Base-by-base conservation (phyloP, 768 basidiomycete genomes). In the Phlebiopsis flavidoalba region DNA sequence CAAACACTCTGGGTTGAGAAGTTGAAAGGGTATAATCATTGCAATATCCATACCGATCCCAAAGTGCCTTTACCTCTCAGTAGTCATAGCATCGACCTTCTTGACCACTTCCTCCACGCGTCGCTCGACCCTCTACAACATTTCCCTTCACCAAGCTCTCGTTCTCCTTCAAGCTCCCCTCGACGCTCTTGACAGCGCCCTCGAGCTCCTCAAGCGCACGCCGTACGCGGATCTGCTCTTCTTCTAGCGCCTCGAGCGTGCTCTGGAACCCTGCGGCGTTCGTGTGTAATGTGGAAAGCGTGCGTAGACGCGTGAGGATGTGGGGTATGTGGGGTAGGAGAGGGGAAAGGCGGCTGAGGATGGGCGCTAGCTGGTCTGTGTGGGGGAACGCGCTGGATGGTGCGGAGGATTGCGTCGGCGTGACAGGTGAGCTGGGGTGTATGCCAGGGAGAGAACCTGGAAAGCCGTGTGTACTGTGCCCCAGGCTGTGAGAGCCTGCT, bases 231-330 rank as follows among this genome's bases (percentile, higher is more conserved):
- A 79, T 79, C 66, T 95, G 90, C 62, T 91, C 89, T 58, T 84
- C 84, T 71, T 91, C 88, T 35, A 95, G 75, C 52, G 79, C 72
- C 15, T 79, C 73, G 3, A 98, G 76, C 2, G 86, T 83, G 21
- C 76, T 79, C 55, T 88, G 83, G 67, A 98, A 95, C 24, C 87
- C 83, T 1, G 87, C 81, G 0, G 96, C 93, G 52, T 90, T 86
- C 0, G 87, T 80, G 68, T 99, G 96, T 61, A 99, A 73, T 0
- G 84, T 70, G 8, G 91, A 86, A 4, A 99, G 79, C 10, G 94
- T 95, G 43, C 92, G 85, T 40, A 99, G 74, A 14, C 96, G 90
- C 3, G 90, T 85, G 24, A 99, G 82, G 22, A 99, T 88, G 65
- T 97, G 93, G 1, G 95, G 91, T 48, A 93, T 89, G 64, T 92